Evolutionary conservation across 164 flowering plant genomes (phyloP).

Genomic region (Platanus orientalis): DNA sequence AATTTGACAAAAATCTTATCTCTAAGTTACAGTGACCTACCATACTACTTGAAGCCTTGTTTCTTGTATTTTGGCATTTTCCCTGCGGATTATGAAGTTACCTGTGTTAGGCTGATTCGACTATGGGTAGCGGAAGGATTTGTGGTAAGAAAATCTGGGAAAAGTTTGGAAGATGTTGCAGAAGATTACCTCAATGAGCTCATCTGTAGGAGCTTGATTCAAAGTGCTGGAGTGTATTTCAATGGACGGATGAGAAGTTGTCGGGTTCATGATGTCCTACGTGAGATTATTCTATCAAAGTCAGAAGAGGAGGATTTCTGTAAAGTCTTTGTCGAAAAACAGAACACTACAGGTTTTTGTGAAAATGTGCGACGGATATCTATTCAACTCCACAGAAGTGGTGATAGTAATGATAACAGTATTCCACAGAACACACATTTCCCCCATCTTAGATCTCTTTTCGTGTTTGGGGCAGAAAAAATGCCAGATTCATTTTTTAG

Average conservation of each 20-base stretch:
- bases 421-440: background rate
- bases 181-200: too few relatives aligned
- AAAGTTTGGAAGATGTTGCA: constrained; percentile 5
- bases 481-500: background rate
- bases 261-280: constrained; percentile 7
- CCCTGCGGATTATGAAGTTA: background rate
- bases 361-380: constrained; percentile 5
- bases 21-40: background rate
- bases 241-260: constrained; percentile 3
- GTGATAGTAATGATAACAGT: background rate
- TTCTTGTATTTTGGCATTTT: too few relatives aligned
- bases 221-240: too few relatives aligned
- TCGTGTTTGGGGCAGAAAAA: background rate
- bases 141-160: background rate
- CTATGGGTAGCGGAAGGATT: too few relatives aligned
- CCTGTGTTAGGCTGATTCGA: background rate
- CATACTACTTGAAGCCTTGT: too few relatives aligned
- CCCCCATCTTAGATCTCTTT: constrained; percentile 3
- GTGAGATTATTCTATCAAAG: background rate
- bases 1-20: background rate
- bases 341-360: too few relatives aligned
- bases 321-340: too few relatives aligned
- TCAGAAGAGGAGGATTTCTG: background rate
- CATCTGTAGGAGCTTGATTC: too few relatives aligned
- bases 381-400: too few relatives aligned